phyloP scores from a whole-genome alignment of 768 basidiomycete genomes.

The Psilocybe cubensis region DNA sequence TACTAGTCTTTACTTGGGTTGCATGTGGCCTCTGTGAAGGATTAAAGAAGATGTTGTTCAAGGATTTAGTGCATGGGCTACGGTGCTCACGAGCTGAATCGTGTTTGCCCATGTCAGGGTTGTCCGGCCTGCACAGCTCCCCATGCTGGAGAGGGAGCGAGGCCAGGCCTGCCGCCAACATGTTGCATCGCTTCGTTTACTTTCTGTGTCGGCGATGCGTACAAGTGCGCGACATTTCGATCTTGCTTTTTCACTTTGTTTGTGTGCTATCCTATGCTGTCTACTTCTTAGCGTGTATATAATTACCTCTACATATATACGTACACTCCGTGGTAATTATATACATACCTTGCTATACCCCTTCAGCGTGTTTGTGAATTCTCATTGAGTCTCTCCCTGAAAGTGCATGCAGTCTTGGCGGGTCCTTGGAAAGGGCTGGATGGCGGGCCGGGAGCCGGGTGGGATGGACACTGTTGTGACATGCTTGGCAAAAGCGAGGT shows the following conservation, averaged over 20 bases:
- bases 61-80: too few species aligned
- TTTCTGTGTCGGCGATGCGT: background rate
- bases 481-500: constrained; percentile 17
- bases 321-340: background rate
- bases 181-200: background rate
- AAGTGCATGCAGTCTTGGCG: too few species aligned
- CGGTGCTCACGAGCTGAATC: too few species aligned
- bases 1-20: constrained; percentile 13
- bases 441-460: background rate
- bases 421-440: background rate
- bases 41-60: background rate
- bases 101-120: background rate
- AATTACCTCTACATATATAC: background rate
- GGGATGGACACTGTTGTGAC: constrained; percentile 13
- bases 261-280: background rate
- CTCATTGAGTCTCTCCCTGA: too few species aligned
- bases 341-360: background rate
- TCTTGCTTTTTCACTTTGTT: background rate
- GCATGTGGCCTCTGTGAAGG: background rate
- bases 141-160: background rate
- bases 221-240: background rate
- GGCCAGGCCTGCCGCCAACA: background rate
- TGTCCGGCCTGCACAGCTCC: background rate
- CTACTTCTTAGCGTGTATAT: background rate
- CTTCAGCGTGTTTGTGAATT: too few species aligned